Conservation (phyloP, 179 eudicot genomes). For the Beta macrorhiza region DNA sequence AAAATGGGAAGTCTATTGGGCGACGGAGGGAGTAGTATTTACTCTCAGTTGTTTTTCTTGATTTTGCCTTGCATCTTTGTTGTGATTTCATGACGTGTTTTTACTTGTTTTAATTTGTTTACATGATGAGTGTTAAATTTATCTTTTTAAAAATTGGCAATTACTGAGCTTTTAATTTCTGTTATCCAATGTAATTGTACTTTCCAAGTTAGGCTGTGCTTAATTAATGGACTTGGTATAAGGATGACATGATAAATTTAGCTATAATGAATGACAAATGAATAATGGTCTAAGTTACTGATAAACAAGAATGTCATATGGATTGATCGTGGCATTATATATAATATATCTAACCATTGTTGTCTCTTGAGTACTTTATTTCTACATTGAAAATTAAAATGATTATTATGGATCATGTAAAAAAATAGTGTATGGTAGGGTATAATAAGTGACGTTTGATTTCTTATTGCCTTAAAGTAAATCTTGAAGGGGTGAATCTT, state of each 20-base stretch:
- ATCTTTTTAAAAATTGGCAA: neutral
- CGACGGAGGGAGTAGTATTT: too few relatives aligned
- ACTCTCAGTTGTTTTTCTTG: neutral
- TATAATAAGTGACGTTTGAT: neutral
- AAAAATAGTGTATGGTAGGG: neutral
- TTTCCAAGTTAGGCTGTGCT: neutral
- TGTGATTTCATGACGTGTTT: neutral
- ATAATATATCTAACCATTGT: neutral
- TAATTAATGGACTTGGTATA: neutral
- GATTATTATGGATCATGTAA: neutral
- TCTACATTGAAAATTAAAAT: neutral
- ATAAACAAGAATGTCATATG: neutral
- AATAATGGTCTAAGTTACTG: neutral
- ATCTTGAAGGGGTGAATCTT: neutral
- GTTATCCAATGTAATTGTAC: neutral
- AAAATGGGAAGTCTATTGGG: too few relatives aligned
- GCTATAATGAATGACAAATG: neutral
- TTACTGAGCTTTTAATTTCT: neutral
- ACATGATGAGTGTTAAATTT: neutral
- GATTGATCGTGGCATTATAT: neutral
- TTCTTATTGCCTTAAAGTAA: neutral
- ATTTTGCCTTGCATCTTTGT: neutral
- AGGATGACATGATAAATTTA: neutral
- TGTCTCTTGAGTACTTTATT: neutral
- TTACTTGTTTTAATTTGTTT: neutral